Percentiles rank a stretch among this genome's conserved stretches.
Conservation (phyloP, 2,329 filamentous ascomycete genomes). For the Aspergillus neoniger region DNA sequence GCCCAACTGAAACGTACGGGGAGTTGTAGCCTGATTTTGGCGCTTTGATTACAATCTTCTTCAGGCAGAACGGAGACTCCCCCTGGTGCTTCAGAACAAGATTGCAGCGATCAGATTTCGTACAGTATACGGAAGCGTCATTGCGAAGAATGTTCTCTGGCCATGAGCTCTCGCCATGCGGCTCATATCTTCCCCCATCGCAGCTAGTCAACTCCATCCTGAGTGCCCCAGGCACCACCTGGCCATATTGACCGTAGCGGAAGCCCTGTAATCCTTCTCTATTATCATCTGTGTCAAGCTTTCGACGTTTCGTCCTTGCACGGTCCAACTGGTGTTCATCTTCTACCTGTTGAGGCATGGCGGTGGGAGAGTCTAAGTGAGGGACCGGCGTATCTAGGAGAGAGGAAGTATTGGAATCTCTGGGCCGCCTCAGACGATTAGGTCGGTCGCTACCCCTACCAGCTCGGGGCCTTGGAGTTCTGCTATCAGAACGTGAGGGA, state of each 20-base stretch:
- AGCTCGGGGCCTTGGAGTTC: slow-evolving; percentile 24
- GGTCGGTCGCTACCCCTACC: slow-evolving; percentile 24
- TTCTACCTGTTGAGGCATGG: slow-evolving; percentile 30
- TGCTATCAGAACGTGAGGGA: slow-evolving; percentile 16
- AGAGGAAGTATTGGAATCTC: slow-evolving; percentile 23
- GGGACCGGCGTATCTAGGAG: slow-evolving; percentile 31
- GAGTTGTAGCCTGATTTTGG: slow-evolving; percentile 79
- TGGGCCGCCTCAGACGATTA: slow-evolving; percentile 12
- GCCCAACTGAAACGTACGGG: slow-evolving; percentile 63
- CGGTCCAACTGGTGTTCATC: slow-evolving; percentile 40
- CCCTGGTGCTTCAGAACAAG: slow-evolving; percentile 81
- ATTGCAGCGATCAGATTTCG: slow-evolving; percentile 83
- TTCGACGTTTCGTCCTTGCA: slow-evolving; percentile 65
- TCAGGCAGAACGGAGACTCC: slow-evolving; percentile 75
- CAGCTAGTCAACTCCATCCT: slow-evolving; percentile 88
- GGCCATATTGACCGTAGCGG: slow-evolving; percentile 82
- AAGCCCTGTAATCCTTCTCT: slow-evolving; percentile 57
- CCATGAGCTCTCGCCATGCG: slow-evolving; percentile 57
- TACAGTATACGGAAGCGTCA: slow-evolving; percentile 85
- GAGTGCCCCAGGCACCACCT: slow-evolving; percentile 78
- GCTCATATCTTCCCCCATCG: slow-evolving; percentile 72
- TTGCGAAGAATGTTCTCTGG: slow-evolving; percentile 82
- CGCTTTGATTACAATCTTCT: slow-evolving; percentile 84
- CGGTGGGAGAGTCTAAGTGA: slow-evolving; percentile 28
- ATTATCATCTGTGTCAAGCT: slow-evolving; percentile 65